These are phyloP conservation scores for Boechera retrofracta DNA, from an alignment of 345 rosid genomes.

Conservation along the genomic window DNA sequence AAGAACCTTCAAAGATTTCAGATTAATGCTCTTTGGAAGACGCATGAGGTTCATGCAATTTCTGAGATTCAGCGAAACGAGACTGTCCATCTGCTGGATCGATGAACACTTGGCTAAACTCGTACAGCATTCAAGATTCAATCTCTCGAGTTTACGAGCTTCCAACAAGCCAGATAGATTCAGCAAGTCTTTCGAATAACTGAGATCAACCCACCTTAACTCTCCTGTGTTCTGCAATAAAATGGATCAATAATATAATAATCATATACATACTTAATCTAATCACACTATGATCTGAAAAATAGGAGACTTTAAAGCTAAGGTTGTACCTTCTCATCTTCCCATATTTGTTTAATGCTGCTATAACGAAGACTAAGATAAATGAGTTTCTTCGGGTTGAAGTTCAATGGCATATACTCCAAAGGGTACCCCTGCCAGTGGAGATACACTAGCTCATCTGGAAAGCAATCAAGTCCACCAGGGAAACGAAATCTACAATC, in stretches of 20 bases:
- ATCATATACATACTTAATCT: background rate
- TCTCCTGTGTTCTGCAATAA: slow-evolving; percentile 39
- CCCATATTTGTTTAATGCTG: slow-evolving; percentile 42
- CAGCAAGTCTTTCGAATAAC: slow-evolving; percentile 28
- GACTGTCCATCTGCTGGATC: slow-evolving; percentile 32
- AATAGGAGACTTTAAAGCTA: background rate
- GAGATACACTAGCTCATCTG: slow-evolving; percentile 43
- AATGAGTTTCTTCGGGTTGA: slow-evolving; percentile 40
- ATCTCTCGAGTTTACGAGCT: slow-evolving; percentile 37
- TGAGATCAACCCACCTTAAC: slow-evolving; percentile 43
- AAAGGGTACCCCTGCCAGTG: slow-evolving; percentile 46
- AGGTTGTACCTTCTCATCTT: slow-evolving; percentile 36
- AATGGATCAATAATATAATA: background rate
- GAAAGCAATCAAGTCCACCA: slow-evolving; percentile 36
- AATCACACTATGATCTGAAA: background rate
- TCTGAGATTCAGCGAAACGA: slow-evolving; percentile 34
- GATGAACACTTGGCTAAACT: slow-evolving; percentile 29
- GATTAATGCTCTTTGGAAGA: slow-evolving; percentile 27
- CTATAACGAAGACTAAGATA: slow-evolving; percentile 40
- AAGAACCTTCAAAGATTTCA: slow-evolving; percentile 29
- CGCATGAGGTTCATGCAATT: slow-evolving; percentile 36
- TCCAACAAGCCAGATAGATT: slow-evolving; percentile 39
- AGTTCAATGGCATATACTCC: slow-evolving; percentile 42
- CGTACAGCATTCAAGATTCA: slow-evolving; percentile 39
- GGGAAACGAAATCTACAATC: slow-evolving; percentile 28